A percentile compares a stretch with the other conserved stretches of the same genome.
These are phyloP conservation scores for Claviceps monticola DNA, from an alignment of 2,329 filamentous ascomycete species.

Conservation along the genomic window DNA sequence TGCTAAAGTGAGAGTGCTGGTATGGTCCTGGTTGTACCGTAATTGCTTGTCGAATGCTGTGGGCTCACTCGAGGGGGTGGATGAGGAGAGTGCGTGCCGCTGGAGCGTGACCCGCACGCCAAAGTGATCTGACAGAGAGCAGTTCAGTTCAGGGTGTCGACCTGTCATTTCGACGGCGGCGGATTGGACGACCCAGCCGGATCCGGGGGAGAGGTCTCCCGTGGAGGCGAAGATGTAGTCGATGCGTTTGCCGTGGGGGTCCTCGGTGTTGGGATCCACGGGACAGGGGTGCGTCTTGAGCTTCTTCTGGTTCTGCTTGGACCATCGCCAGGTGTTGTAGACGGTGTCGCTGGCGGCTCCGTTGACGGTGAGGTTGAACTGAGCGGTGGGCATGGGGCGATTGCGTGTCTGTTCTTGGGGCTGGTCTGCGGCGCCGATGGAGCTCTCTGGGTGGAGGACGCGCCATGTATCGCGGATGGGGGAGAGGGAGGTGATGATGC, in stretches of 20 bases:
- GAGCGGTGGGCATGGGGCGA: constrained; percentile 57
- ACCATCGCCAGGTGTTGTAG: constrained; percentile 91
- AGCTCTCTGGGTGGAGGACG: constrained; percentile 68
- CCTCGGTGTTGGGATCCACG: constrained; percentile 51
- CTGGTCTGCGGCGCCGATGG: constrained; percentile 59
- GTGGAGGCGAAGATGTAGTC: constrained; percentile 85
- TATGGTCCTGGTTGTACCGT: constrained; percentile 11
- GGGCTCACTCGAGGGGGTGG: constrained; percentile 6
- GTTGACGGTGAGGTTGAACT: constrained; percentile 66
- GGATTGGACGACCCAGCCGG: constrained; percentile 54
- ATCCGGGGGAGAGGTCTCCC: constrained; percentile 21
- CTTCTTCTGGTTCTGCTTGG: constrained; percentile 51
- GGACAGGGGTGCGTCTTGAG: constrained; percentile 43
- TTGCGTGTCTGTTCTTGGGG: constrained; percentile 51
- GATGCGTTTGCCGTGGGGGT: constrained; percentile 69
- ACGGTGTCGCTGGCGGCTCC: constrained; percentile 77
- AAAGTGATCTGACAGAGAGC: constrained; percentile 90
- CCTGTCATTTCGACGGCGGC: constrained; percentile 67
- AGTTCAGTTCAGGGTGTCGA: constrained; percentile 66
- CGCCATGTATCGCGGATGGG: constrained; percentile 77
- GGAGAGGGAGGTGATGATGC: constrained; percentile 64
- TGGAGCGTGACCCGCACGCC: constrained; percentile 69
- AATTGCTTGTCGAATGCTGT: constrained; percentile 20
- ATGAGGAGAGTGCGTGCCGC: constrained; percentile 24
- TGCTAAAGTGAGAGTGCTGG: constrained; percentile 10